phyloP scores from a whole-genome alignment of 2,329 filamentous ascomycete species.

The Trichoderma arundinaceum region DNA sequence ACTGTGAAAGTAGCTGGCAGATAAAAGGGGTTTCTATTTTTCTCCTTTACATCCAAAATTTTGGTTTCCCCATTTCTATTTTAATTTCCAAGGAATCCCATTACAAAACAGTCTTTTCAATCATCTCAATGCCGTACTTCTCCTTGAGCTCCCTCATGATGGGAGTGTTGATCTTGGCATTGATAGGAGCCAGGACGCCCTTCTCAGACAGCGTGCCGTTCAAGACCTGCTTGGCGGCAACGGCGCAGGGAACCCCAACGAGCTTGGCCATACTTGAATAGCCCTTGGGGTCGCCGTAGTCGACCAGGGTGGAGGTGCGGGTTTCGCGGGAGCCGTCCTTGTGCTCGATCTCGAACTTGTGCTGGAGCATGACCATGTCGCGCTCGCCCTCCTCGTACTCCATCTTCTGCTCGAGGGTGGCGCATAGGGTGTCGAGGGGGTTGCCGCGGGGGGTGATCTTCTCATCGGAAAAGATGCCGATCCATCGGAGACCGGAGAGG shows the following conservation, averaged over 20 bases:
- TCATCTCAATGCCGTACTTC: constrained; percentile 61
- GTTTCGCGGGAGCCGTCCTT: constrained; percentile 79
- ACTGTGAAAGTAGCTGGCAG: no score
- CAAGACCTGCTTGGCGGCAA: constrained; percentile 76
- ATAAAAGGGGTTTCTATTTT: no score
- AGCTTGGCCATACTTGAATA: constrained; percentile 86
- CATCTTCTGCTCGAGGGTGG: constrained; percentile 90
- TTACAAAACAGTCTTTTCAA: no score
- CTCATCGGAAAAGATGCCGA: constrained; percentile 70
- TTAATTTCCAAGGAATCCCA: no score
- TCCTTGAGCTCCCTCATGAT: constrained; percentile 79
- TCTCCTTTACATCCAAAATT: no score
- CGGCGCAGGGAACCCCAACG: constrained; percentile 58
- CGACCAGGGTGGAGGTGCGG: constrained; percentile 77
- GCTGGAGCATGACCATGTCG: constrained; percentile 76
- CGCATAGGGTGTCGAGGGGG: constrained; percentile 89
- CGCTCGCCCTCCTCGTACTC: constrained; percentile 81
- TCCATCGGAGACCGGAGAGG: background rate
- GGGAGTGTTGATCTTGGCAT: constrained; percentile 63
- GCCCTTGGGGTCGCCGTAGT: constrained; percentile 77
- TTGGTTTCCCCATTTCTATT: no score
- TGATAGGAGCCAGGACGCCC: constrained; percentile 28
- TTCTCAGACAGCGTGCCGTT: constrained; percentile 68
- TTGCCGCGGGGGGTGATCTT: constrained; percentile 74
- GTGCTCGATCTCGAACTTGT: constrained; percentile 84